phyloP scores from a whole-genome alignment of 148 eudicot genomes.

The Heliamphora exappendiculata region DNA sequence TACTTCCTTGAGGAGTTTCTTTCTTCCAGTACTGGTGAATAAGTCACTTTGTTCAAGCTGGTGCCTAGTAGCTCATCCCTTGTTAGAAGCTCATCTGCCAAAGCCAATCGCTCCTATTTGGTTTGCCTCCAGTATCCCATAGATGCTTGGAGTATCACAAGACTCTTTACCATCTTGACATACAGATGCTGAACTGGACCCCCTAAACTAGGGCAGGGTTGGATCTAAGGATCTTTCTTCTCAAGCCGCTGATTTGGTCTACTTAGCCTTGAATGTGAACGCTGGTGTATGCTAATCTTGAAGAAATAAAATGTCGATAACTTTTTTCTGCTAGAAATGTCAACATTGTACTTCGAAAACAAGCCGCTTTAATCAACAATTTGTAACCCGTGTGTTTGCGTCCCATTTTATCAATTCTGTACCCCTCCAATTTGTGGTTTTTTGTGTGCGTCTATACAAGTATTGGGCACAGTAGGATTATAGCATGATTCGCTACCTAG shows the following conservation, averaged over 20 bases:
- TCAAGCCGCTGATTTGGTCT: neutral
- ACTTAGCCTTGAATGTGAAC: neutral
- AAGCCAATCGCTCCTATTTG: too few species aligned
- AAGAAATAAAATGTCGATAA: neutral
- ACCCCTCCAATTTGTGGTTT: neutral
- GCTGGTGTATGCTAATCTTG: neutral
- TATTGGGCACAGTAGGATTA: too few species aligned
- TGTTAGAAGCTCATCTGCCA: too few species aligned
- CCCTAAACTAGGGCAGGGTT: neutral
- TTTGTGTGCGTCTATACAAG: neutral
- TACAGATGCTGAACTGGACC: slow-evolving; percentile 1
- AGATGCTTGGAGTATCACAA: too few species aligned
- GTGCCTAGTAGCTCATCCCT: too few species aligned
- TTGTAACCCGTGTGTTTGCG: neutral
- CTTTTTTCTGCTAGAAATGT: too few species aligned
- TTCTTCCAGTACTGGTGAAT: too few species aligned
- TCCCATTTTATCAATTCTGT: neutral
- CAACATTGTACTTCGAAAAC: too few species aligned
- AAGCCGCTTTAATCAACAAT: neutral
- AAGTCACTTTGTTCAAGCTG: too few species aligned
- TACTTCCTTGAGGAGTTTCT: too few species aligned
- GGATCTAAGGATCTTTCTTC: neutral
- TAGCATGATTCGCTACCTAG: neutral
- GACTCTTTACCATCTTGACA: neutral
- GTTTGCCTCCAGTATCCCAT: too few species aligned